These are phyloP conservation scores for Backusella luteola DNA, from an alignment of 192 early-diverging fungal species.

Conservation along the genomic window DNA sequence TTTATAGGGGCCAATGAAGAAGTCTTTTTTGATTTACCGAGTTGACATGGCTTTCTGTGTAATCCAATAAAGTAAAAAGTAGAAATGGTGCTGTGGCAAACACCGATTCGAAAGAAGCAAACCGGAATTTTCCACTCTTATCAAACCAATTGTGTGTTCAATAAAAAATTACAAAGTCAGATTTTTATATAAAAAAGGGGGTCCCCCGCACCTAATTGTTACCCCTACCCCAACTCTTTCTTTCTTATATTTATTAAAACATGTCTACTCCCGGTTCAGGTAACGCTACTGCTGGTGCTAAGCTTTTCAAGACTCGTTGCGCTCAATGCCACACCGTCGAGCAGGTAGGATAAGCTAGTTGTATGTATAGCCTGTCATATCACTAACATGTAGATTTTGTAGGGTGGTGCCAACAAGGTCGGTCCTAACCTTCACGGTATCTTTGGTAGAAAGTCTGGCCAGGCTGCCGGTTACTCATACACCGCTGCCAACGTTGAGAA, in stretches of 20 bases:
- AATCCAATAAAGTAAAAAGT: neutral
- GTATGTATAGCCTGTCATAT: neutral
- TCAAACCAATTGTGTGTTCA: neutral
- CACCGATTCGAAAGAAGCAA: neutral
- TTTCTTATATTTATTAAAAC: conserved; percentile 7
- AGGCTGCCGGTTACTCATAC: conserved; percentile 86
- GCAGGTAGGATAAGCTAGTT: conserved; percentile 23
- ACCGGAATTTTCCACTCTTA: neutral
- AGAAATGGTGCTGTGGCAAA: neutral
- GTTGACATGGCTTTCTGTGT: neutral
- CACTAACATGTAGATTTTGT: conserved; percentile 5
- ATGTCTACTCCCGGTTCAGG: conserved; percentile 25
- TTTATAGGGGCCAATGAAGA: neutral
- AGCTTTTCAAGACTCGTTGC: conserved; percentile 96
- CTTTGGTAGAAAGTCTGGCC: conserved; percentile 87
- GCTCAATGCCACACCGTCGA: conserved; percentile 98
- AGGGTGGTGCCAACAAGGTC: conserved; percentile 88
- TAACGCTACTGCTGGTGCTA: conserved; percentile 40
- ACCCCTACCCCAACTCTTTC: conserved; percentile 1
- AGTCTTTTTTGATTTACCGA: neutral
- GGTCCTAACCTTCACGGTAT: conserved; percentile 96
- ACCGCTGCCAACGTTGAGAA: conserved; percentile 89
- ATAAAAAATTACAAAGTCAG: neutral
- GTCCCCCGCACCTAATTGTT: neutral
- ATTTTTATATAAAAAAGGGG: neutral